Conservation (phyloP, 1,284 basidiomycete genomes). For the Stygiomarasmius scandens region DNA sequence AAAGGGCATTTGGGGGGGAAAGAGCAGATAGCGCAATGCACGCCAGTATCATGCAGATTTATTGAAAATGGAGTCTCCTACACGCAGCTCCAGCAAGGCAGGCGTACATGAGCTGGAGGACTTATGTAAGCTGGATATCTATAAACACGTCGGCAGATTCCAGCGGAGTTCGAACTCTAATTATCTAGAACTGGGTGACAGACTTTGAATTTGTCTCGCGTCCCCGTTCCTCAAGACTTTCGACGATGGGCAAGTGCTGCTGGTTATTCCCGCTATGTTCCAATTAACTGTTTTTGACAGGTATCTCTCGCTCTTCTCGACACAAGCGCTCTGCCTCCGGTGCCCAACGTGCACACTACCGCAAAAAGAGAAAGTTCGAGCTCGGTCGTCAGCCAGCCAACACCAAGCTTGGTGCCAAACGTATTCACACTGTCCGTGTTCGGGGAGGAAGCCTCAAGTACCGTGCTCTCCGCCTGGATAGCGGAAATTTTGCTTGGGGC, state of each 20-base stretch:
- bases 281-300: constrained; percentile 38
- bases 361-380: constrained; percentile 99
- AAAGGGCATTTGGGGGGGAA: constrained; percentile 8
- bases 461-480: constrained; percentile 91
- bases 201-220: no score
- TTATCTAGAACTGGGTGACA: background rate
- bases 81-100: background rate
- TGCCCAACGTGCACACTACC: constrained; percentile 92
- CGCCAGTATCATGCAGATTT: background rate
- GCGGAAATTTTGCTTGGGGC: constrained; percentile 96
- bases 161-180: constrained; percentile 12
- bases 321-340: constrained; percentile 94
- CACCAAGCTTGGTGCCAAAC: constrained; percentile 94
- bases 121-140: background rate
- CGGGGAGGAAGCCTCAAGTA: constrained; percentile 94
- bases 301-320: constrained; percentile 93
- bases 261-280: constrained; percentile 14
- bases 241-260: constrained; percentile 57
- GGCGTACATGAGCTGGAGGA: background rate
- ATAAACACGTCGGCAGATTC: background rate
- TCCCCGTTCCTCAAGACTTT: constrained; percentile 33
- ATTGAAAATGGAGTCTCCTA: background rate
- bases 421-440: constrained; percentile 89
- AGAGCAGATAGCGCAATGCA: background rate
- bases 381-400: constrained; percentile 94